Percentiles rank a stretch among this genome's conserved stretches.
Evolutionary conservation across 2,329 filamentous ascomycete species (phyloP).

Genomic region (Paecilomyces niveus): DNA sequence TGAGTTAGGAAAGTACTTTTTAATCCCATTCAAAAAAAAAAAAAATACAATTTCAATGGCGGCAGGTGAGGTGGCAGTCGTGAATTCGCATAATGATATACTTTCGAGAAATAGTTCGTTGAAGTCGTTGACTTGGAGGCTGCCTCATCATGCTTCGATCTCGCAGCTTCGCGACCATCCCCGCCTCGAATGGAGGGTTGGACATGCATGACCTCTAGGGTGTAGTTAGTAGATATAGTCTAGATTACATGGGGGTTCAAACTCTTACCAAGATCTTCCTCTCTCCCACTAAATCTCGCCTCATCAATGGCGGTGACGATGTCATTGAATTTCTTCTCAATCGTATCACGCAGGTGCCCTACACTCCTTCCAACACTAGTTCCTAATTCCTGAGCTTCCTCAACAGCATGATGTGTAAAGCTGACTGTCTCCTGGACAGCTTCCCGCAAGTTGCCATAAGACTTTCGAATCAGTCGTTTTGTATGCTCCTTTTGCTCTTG

Average conservation of each 20-base stretch:
- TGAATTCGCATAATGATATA: constrained; percentile 72
- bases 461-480: background rate
- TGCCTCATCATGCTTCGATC: background rate
- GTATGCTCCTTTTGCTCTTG: background rate
- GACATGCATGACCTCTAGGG: background rate
- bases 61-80: constrained; percentile 61
- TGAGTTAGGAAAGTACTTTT: background rate
- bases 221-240: background rate
- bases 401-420: background rate
- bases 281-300: background rate
- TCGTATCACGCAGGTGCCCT: background rate
- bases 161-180: background rate
- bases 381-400: background rate
- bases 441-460: background rate
- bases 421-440: background rate
- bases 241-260: background rate
- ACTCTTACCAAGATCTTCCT: background rate
- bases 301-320: background rate
- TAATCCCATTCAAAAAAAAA: constrained; percentile 4
- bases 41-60: constrained; percentile 55
- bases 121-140: constrained; percentile 3
- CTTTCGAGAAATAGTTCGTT: constrained; percentile 63
- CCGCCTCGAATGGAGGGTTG: background rate
- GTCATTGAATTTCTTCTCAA: background rate
- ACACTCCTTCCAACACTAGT: background rate